Evolutionary conservation across 2,329 filamentous ascomycete species (phyloP).

Genomic region (Penicillium sp.): DNA sequence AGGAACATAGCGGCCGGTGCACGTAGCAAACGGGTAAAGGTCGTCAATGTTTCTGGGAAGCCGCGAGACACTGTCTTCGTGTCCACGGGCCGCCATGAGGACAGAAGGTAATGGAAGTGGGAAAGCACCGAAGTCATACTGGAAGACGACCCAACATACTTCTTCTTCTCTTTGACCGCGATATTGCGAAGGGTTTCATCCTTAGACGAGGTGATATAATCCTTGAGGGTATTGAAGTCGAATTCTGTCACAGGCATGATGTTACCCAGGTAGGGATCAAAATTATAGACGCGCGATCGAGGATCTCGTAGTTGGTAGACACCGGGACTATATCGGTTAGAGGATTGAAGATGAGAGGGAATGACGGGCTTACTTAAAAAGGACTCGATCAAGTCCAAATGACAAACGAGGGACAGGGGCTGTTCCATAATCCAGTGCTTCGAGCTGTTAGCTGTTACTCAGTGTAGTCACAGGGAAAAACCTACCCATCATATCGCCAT

Average conservation of each 20-base stretch:
- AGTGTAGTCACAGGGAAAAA: not conserved
- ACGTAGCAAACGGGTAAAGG: conserved; percentile 70
- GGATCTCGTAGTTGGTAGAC: conserved; percentile 90
- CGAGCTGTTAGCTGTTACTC: conserved; percentile 6
- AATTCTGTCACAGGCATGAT: conserved; percentile 95
- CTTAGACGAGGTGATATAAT: conserved; percentile 88
- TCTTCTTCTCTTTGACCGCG: conserved; percentile 65
- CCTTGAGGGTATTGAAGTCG: conserved; percentile 80
- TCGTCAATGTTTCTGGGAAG: conserved; percentile 61
- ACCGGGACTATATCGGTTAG: conserved; percentile 55
- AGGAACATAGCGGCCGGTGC: conserved; percentile 79
- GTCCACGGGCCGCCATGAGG: conserved; percentile 74
- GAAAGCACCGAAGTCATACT: conserved; percentile 87
- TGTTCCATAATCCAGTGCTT: conserved; percentile 44
- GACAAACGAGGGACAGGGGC: conserved; percentile 61
- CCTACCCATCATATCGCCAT: conserved; percentile 14
- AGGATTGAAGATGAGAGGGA: not conserved
- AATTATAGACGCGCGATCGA: conserved; percentile 86
- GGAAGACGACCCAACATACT: conserved; percentile 91
- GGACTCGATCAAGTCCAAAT: conserved; percentile 79
- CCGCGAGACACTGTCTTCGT: conserved; percentile 63
- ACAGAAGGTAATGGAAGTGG: conserved; percentile 92
- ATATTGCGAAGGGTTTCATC: conserved; percentile 70
- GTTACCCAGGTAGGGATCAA: conserved; percentile 86
- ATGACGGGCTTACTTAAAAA: conserved; percentile 68